Base-by-base conservation (phyloP, 106 monocot species). In the Dioscorea dumetorum region DNA sequence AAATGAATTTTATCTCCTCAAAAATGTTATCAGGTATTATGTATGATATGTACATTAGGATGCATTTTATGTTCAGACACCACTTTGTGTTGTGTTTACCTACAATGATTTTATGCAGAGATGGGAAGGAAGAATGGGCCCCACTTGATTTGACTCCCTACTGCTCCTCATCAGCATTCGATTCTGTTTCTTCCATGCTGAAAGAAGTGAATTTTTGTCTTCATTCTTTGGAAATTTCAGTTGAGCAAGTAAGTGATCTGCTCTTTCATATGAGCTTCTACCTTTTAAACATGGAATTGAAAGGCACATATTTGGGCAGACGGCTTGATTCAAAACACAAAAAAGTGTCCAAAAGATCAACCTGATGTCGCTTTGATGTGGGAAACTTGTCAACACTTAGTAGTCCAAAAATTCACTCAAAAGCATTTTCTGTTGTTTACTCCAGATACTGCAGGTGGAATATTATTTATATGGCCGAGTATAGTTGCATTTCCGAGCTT, bases 1-100 rank as follows among this genome's bases (percentile, higher is more conserved):
- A 72, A 83, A 67, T 75, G 99, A 99, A 76, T 99, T 99, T 74
- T 93, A 79, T 66, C 74, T 99, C 9, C 83, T 92, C 31, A 85
- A 65, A 56, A 83, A 62, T 67, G 68, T 79, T 53, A 20, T 57
- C 48, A 93, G 87, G 92, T 93, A 82, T 62, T 0, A 50, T 53
- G n/a, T 57, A 24, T 62, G 1, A 24, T 15, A 13, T 17, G 18
- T 23, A 52, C 8, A 31, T 23, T 22, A 23, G 10, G 22, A n/a
- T 20, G 13, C 24, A 9, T 69, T 72, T 72, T 48, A 49, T 51
- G 15, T 19, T 67, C 22, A 24, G 23, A 18, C 56, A 57, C 18
- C 5, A 53, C 22, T 53, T 9, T 33, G 63, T 49, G 5, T 48
- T 1, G 16, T n/a, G 33, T 57, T 70, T 57, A 64, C 24, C 18